Base-by-base conservation (phyloP, 108 stramenopile species). In the Discostella pseudostelligera region DNA sequence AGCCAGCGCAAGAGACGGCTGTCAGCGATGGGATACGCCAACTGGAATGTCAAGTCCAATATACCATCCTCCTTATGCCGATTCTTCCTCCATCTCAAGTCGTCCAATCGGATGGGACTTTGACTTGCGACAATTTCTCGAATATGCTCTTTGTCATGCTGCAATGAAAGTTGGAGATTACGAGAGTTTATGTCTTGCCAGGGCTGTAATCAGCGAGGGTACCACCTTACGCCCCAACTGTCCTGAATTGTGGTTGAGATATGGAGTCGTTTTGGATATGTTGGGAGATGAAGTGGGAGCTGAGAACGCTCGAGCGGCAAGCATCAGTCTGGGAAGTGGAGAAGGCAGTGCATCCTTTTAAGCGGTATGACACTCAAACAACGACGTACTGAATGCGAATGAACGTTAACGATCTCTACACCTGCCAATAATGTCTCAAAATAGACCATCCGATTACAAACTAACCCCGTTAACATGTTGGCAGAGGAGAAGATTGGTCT, bases 221-320 rank as follows among this genome's bases (percentile, higher is more conserved):
- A 85, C 88, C n/a, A 84, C 84, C 4, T 69, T 93, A n/a, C 81
- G 89, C 40, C 59, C 87, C 8, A 88, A 87, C 44, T 93, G 87
- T 11, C 89, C 92, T 8, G 88, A 90, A 61, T 70, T 87, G 59
- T 93, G 92, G 92, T 86, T 78, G 82, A 72, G 89, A 36, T 93
- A 93, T 70, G 84, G 84, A 37, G 62, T 70, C 29, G 84, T 93
- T 24, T 70, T 93, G 22, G 89, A 90, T 10, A 57, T 73, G 39
- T 62, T 93, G 29, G 92, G 92, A 16, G 92, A 93, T 69, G 82
- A 87, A 66, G 79, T 83, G 5, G 89, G 86, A 28, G 89, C 92
- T 16, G 86, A 90, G 65, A 82, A 93, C 70, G 92, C 92, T 0
- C 60, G 80, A 47, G 58, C 76, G 12, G 86, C 85, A 4, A 86